A percentile compares a stretch with the other conserved stretches of the same genome.
These are phyloP conservation scores for Filosporella fistucella DNA, from an alignment of 495 filamentous ascomycete species.

Conservation along the genomic window DNA sequence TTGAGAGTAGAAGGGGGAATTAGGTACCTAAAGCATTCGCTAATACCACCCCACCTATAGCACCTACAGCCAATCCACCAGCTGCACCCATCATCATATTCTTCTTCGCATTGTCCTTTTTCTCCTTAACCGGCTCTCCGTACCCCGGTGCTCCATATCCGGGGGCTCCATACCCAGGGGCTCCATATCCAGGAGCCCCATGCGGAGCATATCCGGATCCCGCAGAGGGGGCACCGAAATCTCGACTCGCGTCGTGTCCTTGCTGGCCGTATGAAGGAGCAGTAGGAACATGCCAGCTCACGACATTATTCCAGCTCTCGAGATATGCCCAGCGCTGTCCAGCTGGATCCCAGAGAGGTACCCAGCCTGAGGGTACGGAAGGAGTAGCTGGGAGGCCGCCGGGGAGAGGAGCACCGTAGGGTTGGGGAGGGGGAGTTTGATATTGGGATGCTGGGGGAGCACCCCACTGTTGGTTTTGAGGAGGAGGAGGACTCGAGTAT, in stretches of 20 bases:
- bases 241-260: neutral
- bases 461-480: neutral
- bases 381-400: slow-evolving; percentile 9
- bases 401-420: neutral
- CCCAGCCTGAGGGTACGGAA: slow-evolving; percentile 8
- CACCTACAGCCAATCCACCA: slow-evolving; percentile 10
- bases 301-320: neutral
- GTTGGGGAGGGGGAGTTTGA: slow-evolving; percentile 3
- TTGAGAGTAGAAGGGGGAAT: neutral
- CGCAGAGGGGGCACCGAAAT: neutral
- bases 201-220: slow-evolving; percentile 1
- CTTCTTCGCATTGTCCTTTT: slow-evolving; percentile 8
- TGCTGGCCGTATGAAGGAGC: neutral
- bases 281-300: slow-evolving; percentile 10
- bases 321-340: slow-evolving; percentile 9
- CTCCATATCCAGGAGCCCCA: neutral
- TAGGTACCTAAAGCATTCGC: slow-evolving; percentile 9
- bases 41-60: slow-evolving; percentile 6
- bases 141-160: neutral
- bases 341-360: slow-evolving; percentile 8
- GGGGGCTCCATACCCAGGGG: neutral
- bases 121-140: neutral
- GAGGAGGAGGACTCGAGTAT: too few species aligned
- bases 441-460: slow-evolving; percentile 5
- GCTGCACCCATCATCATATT: slow-evolving; percentile 16